Evolutionary conservation across 495 filamentous ascomycete genomes (phyloP), one percentile per base, ranked within the genome.

Genomic region (Thermothielavioides terrestris): DNA sequence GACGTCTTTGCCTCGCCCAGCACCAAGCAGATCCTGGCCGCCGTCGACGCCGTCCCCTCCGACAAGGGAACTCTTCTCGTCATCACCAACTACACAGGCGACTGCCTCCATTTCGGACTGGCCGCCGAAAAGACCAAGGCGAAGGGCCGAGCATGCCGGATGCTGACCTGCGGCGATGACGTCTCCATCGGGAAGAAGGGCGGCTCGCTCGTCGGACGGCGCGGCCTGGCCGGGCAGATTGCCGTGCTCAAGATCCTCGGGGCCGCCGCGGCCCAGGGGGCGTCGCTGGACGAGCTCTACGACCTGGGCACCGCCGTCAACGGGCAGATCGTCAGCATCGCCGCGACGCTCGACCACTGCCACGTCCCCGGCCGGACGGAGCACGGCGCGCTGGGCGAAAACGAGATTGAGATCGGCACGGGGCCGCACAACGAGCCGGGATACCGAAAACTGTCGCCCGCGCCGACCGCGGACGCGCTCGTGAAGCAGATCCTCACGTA

Each of bases 21-120:
- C 54, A 80, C 79, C 21, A 80, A 79, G 57, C 80, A 83, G 62
- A 76, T 83, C 48, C 65, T 82, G 25, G 73, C 78, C 18, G 78
- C 71, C 15, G 72, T 82, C 32, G 70, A 74, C 34, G 66, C 75
- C 30, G 75, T 77, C 1, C 78, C 77, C 1, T 77, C 74, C 8
- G 70, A 78, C 35, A 69, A 73, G 51, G 80, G 80, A 17, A 73
- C 74, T 5, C 77, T 83, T 32, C 59, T 83, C n/a, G 75, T 80
- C 42, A 74, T 83, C 53, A 82, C 77, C 30, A 83, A 83, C 55
- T 83, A 83, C 57, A 83, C 80, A 0, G 80, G 80, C 21, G 80
- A 83, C 63, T 80, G 77, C 54, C 65, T 83, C 46, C 79, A 83
- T 58, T 83, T 83, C 48, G 79, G 79, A 1, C 64, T 83, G 17